Evolutionary conservation across 495 filamentous ascomycete species (phyloP), one percentile per base, ranked within the genome.

Genomic region (Aspergillus ellipticus): DNA sequence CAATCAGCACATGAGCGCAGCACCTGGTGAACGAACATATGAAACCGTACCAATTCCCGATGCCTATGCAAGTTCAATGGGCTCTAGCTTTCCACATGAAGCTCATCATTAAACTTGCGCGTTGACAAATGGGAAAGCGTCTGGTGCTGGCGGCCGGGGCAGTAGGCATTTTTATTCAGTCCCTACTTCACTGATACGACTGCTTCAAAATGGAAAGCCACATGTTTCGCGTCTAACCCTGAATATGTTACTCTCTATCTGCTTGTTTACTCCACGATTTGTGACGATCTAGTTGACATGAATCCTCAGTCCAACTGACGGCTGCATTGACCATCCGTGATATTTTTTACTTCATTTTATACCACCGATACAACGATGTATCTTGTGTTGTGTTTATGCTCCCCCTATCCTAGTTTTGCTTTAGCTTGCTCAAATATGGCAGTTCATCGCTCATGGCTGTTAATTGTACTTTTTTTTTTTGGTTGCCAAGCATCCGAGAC

Each of bases 11-110:
- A 67, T 77, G 60, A 63, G 62, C 47, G 71, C 74, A 39, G 76
- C 77, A 28, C 78, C 79, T 6, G 77, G 77, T 16, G 79, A 82
- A 64, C 66, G 70, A 39, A 75, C 70, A 10, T 81, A 79, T 54
- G 79, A 74, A 11, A 59, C 75, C 42, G 79, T 82, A 20, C 79
- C 79, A 2, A 81, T 82, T 46, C 79, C 79, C 3, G 73, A 68
- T 19, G 79, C 77, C 8, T 82, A 81, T 57, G 62, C 68, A 15
- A 76, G 73, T 56, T 74, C 76, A 15, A 68, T 76, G 63, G 71
- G 62, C 29, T 71, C 77, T 7, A 55, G 46, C 17, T 71, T 69
- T 57, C 69, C 70, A 9, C 59, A 62, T 31, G 47, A 50, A 31
- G 52, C 54, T 52, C 57, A 42, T 15, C 57, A 59, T 51, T 59